These are phyloP conservation scores for Takashimella tepidaria DNA, from an alignment of 1,284 basidiomycete species.

Conservation along the genomic window DNA sequence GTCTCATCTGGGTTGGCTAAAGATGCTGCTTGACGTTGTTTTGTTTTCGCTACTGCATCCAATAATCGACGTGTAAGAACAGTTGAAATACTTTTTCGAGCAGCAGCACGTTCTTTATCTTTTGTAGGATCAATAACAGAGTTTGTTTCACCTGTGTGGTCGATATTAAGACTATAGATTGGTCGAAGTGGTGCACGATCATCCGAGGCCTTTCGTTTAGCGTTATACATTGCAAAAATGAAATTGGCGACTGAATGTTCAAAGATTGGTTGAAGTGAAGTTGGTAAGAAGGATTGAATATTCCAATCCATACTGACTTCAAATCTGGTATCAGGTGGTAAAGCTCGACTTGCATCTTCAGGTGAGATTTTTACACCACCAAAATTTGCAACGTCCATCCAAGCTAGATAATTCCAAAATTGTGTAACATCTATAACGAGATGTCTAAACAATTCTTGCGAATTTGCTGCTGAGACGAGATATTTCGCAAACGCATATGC, in stretches of 20 bases:
- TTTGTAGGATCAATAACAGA: conserved; percentile 62
- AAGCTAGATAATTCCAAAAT: conserved; percentile 91
- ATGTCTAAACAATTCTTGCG: conserved; percentile 93
- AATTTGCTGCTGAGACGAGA: conserved; percentile 85
- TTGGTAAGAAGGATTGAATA: conserved; percentile 83
- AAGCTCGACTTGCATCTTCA: conserved; percentile 43
- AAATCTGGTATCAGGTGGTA: conserved; percentile 28
- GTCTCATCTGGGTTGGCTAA: conserved; percentile 55
- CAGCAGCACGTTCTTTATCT: conserved; percentile 63
- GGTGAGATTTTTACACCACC: conserved; percentile 79
- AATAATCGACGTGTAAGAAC: conserved; percentile 78
- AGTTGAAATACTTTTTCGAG: conserved; percentile 69
- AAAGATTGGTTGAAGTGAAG: conserved; percentile 76
- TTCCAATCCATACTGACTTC: conserved; percentile 91
- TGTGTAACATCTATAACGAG: conserved; percentile 79
- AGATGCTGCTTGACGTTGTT: conserved; percentile 61
- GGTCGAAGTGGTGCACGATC: conserved; percentile 67
- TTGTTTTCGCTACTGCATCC: conserved; percentile 63
- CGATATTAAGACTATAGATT: conserved; percentile 58
- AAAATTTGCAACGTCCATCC: conserved; percentile 94
- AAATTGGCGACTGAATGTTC: conserved; percentile 70
- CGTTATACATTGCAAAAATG: conserved; percentile 75
- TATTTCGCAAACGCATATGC: conserved; percentile 95
- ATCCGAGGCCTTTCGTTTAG: conserved; percentile 59
- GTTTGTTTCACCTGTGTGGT: conserved; percentile 28